Conservation (phyloP, 805 yeast genomes). For the Kazachstania africana region DNA sequence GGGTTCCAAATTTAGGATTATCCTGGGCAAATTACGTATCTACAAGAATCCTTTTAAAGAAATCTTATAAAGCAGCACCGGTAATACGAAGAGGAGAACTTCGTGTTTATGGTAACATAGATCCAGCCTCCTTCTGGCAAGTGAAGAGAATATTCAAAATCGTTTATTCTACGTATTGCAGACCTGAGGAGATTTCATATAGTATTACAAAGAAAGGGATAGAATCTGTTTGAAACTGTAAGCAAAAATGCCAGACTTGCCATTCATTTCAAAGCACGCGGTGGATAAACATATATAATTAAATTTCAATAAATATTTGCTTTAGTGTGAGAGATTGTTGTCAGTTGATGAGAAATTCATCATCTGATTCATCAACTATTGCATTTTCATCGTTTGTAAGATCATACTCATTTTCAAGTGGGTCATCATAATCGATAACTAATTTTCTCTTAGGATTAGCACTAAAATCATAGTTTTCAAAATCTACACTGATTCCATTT, state of each 20-base stretch:
- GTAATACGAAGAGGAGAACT: slow-evolving; percentile 19
- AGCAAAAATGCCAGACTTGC: no score
- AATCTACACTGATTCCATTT: slow-evolving; percentile 30
- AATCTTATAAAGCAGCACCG: slow-evolving; percentile 31
- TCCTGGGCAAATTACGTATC: slow-evolving; percentile 43
- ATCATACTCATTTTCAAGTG: slow-evolving; percentile 36
- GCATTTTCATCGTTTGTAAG: slow-evolving; percentile 31
- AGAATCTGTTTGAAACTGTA: slow-evolving; percentile 9
- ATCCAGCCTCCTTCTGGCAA: slow-evolving; percentile 24
- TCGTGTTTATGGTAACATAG: slow-evolving; percentile 22
- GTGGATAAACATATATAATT: no score
- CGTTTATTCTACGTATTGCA: slow-evolving; percentile 30
- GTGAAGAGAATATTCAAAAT: slow-evolving; percentile 28
- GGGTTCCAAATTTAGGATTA: slow-evolving; percentile 44
- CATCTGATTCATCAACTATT: slow-evolving; percentile 28
- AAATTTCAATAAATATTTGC: no score
- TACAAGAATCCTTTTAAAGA: slow-evolving; percentile 36
- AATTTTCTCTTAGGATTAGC: slow-evolving; percentile 18
- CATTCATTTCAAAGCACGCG: no score
- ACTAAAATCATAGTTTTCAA: slow-evolving; percentile 5
- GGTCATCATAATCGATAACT: slow-evolving; percentile 29
- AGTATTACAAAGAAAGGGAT: slow-evolving; percentile 19
- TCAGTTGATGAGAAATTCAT: slow-evolving; percentile 13
- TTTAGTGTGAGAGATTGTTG: no score
- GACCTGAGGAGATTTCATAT: slow-evolving; percentile 13